Base-by-base conservation (phyloP, 345 rosid genomes). In the Euphorbia peplus region DNA sequence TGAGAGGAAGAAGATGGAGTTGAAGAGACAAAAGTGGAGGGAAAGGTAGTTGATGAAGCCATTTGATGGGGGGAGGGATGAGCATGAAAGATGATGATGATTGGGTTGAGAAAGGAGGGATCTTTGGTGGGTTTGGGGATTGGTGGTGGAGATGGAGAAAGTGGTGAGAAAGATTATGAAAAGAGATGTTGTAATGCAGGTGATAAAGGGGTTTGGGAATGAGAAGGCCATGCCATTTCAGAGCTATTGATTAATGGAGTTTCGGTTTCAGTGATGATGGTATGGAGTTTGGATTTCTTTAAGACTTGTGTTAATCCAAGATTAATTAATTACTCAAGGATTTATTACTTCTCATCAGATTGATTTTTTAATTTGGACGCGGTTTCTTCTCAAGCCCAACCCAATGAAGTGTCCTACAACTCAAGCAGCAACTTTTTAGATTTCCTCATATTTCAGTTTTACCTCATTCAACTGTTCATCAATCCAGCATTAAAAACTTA, bases 161-260 rank as follows among this genome's bases (percentile, higher is more conserved):
- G 67, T 69, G 73, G 83, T 74, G 72, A 87, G 37, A 62, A 90
- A 81, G 77, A 76, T 70, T 47, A 93, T 9, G 28, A 69, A 73
- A 64, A 90, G 59, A n/a, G n/a, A n/a, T 13, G 79, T 72, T 58
- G 70, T 58, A 62, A 67, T 29, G 47, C 79, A 71, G 72, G 66
- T 79, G 70, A 88, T 59, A 60, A 59, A 30, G 68, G 68, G 15
- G 44, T 22, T 68, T 10, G 63, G 41, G 76, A 19, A 50, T 52
- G 65, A 68, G 84, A 83, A 71, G 83, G 86, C 90, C 93, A 88
- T 86, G 88, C 83, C 88, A 84, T 82, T 72, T 72, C 70, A 50
- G 51, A 55, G 9, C 6, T 35, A 22, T 28, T 22, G 37, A 32
- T 12, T 12, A 2, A 39, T 16, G 24, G 5, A 30, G 19, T 35